Evolutionary conservation across 192 early-diverging fungal genomes (phyloP).

Genomic region (Linnemannia exigua): DNA sequence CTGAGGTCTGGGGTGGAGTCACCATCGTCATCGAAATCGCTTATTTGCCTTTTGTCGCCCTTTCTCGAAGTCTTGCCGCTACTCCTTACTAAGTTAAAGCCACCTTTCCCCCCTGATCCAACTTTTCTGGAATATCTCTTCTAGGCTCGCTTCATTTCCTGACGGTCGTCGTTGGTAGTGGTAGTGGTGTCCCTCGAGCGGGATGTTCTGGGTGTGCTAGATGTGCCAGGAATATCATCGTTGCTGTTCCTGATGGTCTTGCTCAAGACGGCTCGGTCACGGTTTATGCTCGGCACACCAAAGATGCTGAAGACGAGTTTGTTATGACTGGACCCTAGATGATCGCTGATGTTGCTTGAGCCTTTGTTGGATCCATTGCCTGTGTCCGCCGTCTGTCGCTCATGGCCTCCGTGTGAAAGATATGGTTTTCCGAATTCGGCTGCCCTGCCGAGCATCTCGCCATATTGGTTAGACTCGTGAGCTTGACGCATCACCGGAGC

Average conservation of each 20-base stretch:
- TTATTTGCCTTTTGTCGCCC: not conserved
- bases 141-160: too few species aligned
- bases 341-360: not conserved
- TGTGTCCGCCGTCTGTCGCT: not conserved
- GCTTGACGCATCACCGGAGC: constrained; percentile 9
- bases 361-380: too few species aligned
- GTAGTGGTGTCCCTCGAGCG: too few species aligned
- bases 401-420: not conserved
- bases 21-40: not conserved
- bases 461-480: not conserved
- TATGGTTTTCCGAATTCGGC: not conserved
- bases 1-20: not conserved
- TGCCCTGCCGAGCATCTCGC: constrained; percentile 12
- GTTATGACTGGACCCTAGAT: not conserved
- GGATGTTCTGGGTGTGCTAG: too few species aligned
- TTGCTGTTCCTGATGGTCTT: too few species aligned
- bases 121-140: not conserved
- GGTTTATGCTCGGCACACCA: not conserved
- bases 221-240: too few species aligned
- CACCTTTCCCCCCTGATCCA: not conserved
- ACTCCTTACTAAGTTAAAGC: not conserved
- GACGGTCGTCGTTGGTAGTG: too few species aligned
- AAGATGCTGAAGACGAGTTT: not conserved
- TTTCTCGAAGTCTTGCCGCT: too few species aligned
- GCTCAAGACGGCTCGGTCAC: too few species aligned